Conservation (phyloP, 805 yeast species). For the Candida pini region DNA sequence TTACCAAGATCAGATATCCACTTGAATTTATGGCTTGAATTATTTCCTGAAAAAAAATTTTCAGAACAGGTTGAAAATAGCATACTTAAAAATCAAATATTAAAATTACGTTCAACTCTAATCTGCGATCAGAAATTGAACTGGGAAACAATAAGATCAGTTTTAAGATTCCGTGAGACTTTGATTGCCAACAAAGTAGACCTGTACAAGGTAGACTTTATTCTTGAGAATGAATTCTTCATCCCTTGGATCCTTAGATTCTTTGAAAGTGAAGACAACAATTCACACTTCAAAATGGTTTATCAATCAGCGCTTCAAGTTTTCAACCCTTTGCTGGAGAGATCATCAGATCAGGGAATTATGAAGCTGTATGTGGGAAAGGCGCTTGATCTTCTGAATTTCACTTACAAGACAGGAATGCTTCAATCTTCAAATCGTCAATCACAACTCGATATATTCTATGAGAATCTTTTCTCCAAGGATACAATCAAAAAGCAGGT, state of each 20-base stretch:
- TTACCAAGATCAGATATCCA: conserved; percentile 10
- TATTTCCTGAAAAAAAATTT: conserved; percentile 23
- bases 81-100: conserved; percentile 56
- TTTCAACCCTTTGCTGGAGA: too few species aligned
- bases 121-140: conserved; percentile 1
- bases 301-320: too few species aligned
- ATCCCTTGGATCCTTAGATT: conserved; percentile 12
- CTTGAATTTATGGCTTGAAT: conserved; percentile 29
- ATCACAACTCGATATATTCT: too few species aligned
- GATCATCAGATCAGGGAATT: too few species aligned
- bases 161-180: too few species aligned
- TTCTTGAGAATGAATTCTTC: conserved; percentile 17
- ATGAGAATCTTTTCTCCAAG: too few species aligned
- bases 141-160: too few species aligned
- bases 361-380: too few species aligned
- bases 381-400: not conserved
- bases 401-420: too few species aligned
- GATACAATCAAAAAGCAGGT: too few species aligned
- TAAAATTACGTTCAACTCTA: too few species aligned
- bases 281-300: conserved; percentile 5
- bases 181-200: conserved; percentile 10
- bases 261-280: not conserved
- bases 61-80: conserved; percentile 20
- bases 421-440: too few species aligned
- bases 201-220: conserved; percentile 7